A percentile compares a stretch with the other conserved stretches of the same genome.
These are phyloP conservation scores for Gloeopeniophorella convolvens DNA, from an alignment of 768 basidiomycete species.

Conservation along the genomic window DNA sequence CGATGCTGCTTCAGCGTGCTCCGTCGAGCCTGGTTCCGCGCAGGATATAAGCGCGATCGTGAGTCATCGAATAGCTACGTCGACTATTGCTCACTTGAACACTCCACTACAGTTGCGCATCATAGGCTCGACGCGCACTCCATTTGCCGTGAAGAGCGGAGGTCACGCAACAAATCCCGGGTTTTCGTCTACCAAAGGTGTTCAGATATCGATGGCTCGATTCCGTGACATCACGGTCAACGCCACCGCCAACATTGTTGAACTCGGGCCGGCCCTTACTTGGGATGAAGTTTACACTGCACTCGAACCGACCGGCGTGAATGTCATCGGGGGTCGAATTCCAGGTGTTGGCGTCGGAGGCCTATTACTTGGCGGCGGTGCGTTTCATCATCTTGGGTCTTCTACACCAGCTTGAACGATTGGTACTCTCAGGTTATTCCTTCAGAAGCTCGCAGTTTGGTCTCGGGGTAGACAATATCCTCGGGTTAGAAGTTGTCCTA, in stretches of 20 bases:
- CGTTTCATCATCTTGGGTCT: too few relatives aligned
- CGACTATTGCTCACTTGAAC: too few relatives aligned
- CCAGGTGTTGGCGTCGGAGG: constrained; percentile 24
- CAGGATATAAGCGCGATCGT: too few relatives aligned
- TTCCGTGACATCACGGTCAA: constrained; percentile 20
- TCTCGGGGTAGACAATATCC: constrained; percentile 20
- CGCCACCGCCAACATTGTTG: constrained; percentile 6
- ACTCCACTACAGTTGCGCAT: constrained; percentile 2
- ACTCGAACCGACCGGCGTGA: constrained; percentile 16
- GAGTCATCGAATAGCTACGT: too few relatives aligned
- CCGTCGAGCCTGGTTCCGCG: too few relatives aligned
- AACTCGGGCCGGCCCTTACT: constrained; percentile 18
- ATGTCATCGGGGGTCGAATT: constrained; percentile 21
- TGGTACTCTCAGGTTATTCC: constrained; percentile 16
- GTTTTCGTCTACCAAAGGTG: constrained; percentile 54
- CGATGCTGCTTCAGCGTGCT: too few relatives aligned
- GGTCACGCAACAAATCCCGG: constrained; percentile 50
- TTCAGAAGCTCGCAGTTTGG: constrained; percentile 19
- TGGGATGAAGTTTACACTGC: constrained; percentile 24
- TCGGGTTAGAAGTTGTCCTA: constrained; percentile 21
- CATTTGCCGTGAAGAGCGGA: constrained; percentile 43
- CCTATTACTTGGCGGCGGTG: constrained; percentile 22
- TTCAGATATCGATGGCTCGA: too few relatives aligned
- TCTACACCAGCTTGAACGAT: too few relatives aligned
- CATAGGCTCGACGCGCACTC: background rate